Base-by-base conservation (phyloP, 495 filamentous ascomycete species). In the Thozetella sp. region DNA sequence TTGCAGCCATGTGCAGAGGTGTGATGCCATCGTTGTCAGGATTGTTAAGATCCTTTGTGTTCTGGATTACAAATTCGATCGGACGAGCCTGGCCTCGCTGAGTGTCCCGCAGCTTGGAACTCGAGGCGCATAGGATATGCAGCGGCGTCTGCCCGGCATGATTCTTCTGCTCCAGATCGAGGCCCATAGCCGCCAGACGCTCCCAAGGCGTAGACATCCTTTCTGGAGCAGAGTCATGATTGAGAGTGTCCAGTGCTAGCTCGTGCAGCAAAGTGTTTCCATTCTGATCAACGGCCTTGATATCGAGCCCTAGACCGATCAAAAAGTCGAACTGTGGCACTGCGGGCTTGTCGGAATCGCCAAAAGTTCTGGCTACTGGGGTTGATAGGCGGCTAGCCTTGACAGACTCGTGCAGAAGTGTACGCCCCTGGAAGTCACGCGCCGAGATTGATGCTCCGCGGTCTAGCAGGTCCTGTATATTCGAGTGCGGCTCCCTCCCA, bases 91-190 rank as follows among this genome's bases (percentile, higher is more conserved):
- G 27, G 3, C 27, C 25, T 20, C 25, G 52, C 2, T 25, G 1
- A 54, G 24, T 4, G 43, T 20, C 2, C 1, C 19, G 30, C n/a
- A 19, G 25, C 3, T 22, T 2, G 19, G 30, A 12, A 45, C 2
- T 22, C 2, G n/a, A 20, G 24, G 30, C 11, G 30, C 54, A 55
- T 20, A 55, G 12, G 40, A 45, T 22, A 45, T 55, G 54, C 20
- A 55, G 30, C 20, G 54, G 54, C 54, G 54, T 55, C 11, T 19
- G 54, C n/a, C 54, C 54, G 17, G 54, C 25, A 15, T 55, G 19
- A 24, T 55, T 55, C 20, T 25, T 43, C 20, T 43, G 54, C n/a
- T 55, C 30, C n/a, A 55, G 2, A 20, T 55, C 54, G 20, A 55
- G 25, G 12, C 54, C 54, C 17, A 55, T n/a, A 24, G 2, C 17